Base-by-base conservation (phyloP, 1,139 yeast species). In the Taphrina communis region DNA sequence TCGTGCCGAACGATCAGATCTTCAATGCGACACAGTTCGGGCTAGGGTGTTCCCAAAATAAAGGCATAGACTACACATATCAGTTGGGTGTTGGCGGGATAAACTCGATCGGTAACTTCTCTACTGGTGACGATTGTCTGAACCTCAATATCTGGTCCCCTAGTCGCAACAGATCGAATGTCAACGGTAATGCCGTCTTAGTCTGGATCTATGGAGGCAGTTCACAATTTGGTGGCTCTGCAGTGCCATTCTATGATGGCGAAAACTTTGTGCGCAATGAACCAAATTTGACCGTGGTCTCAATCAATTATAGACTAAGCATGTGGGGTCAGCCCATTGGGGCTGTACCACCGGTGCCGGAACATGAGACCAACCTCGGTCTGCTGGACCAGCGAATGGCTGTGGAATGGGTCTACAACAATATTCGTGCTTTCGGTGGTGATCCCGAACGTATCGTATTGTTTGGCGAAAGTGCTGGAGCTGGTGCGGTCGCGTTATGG, bases 201-300 rank as follows among this genome's bases (percentile, higher is more conserved):
- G 73, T 76, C 31, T 78, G 80, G 80, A 77, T 79, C 63, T 78
- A 78, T 69, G 81, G 81, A 19, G 82, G 81, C 38, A 78, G 78
- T 0, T 78, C 74, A 21, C n/a, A 14, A 7, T n/a, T 51, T 51
- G 56, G 46, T 14, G 36, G 1, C 21, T 38, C 44, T 9, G 31
- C n/a, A 8, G 35, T 7, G 9, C 46, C 60, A 55, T 36, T 2
- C 46, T 46, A 46, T 46, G 51, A 46, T 46, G 51, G 51, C 51
- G 21, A 19, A 8, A n/a, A 9, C 7, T 9, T 57, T 8, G 17
- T 14, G 17, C 21, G 41, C 36, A 31, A 57, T 14, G 19, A 57
- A 21, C n/a, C 12, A 6, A 11, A n/a, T n/a, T 36, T 41, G 31
- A 21, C 41, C 31, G 61, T 57, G 11, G 41, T 38, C 41, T 2